phyloP scores from a whole-genome alignment of 768 basidiomycete genomes.

The Kwoniella sp. region DNA sequence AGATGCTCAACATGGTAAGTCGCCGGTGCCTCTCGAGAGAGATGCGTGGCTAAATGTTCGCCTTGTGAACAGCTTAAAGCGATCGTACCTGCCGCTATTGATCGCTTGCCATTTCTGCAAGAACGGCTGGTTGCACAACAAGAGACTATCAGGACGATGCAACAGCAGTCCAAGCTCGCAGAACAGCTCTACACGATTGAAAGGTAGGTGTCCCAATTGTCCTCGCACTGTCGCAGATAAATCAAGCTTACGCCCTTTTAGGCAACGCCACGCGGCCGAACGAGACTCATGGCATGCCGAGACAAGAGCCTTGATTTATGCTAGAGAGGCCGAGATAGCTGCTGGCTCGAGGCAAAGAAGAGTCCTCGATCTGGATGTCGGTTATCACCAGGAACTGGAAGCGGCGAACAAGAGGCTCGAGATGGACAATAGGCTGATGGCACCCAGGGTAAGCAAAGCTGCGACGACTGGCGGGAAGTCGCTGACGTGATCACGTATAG shows the following conservation, averaged over 20 bases:
- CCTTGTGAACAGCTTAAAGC: conserved; percentile 29
- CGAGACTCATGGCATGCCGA: conserved; percentile 37
- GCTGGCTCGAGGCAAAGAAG: conserved; percentile 29
- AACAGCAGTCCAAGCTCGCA: conserved; percentile 29
- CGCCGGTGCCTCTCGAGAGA: not conserved
- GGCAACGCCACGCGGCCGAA: conserved; percentile 35
- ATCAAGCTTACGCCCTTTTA: conserved; percentile 2
- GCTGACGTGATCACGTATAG: conserved; percentile 17
- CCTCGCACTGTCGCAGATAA: not conserved
- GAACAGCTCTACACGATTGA: conserved; percentile 27
- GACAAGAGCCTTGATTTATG: conserved; percentile 24
- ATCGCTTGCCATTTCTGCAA: conserved; percentile 34
- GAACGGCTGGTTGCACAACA: conserved; percentile 31
- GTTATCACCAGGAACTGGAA: conserved; percentile 46
- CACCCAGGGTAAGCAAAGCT: conserved; percentile 31
- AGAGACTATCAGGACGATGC: conserved; percentile 38
- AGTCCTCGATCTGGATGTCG: conserved; percentile 40
- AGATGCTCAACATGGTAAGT: conserved; percentile 2
- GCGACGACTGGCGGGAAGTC: not conserved
- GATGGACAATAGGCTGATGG: conserved; percentile 46
- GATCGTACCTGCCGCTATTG: conserved; percentile 18
- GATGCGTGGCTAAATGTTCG: not conserved
- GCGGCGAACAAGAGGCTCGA: conserved; percentile 45
- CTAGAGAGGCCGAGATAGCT: conserved; percentile 36
- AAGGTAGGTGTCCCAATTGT: conserved; percentile 23